Evolutionary conservation across 164 flowering plant species (phyloP).

Genomic region (Echeveria elegans): DNA sequence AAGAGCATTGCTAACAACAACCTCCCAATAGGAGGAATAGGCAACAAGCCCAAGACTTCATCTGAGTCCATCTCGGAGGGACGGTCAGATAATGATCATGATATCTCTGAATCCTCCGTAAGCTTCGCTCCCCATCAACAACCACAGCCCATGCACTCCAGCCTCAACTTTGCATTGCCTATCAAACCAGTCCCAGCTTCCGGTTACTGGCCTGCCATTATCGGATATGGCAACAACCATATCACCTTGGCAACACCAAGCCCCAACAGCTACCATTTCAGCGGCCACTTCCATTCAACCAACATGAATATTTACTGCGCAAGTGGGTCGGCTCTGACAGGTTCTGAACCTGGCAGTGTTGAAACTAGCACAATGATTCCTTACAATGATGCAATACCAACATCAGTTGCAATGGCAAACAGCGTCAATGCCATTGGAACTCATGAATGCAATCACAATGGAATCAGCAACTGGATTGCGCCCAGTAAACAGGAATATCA

Average conservation of each 20-base stretch:
- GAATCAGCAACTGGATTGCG: constrained; percentile 30
- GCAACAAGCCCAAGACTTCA: neutral
- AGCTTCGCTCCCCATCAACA: neutral
- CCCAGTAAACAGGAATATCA: constrained; percentile 20
- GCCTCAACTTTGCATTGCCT: neutral
- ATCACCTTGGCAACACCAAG: constrained; percentile 4
- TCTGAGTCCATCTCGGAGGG: neutral
- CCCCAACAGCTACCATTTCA: neutral
- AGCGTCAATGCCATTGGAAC: neutral
- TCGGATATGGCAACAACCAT: neutral
- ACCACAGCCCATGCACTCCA: neutral
- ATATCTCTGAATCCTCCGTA: neutral
- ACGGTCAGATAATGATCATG: neutral
- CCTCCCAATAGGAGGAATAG: constrained; percentile 56
- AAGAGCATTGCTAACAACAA: constrained; percentile 47
- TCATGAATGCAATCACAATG: constrained; percentile 21
- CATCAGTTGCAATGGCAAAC: constrained; percentile 6
- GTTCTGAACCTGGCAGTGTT: neutral
- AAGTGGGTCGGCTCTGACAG: neutral
- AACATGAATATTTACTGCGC: neutral
- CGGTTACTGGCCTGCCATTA: neutral
- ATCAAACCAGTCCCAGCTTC: neutral
- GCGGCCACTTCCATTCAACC: neutral
- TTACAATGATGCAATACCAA: constrained; percentile 12
- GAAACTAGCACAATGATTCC: constrained; percentile 1